Conservation (phyloP, 192 early-diverging fungal genomes). For the Backusella morwellensis region DNA sequence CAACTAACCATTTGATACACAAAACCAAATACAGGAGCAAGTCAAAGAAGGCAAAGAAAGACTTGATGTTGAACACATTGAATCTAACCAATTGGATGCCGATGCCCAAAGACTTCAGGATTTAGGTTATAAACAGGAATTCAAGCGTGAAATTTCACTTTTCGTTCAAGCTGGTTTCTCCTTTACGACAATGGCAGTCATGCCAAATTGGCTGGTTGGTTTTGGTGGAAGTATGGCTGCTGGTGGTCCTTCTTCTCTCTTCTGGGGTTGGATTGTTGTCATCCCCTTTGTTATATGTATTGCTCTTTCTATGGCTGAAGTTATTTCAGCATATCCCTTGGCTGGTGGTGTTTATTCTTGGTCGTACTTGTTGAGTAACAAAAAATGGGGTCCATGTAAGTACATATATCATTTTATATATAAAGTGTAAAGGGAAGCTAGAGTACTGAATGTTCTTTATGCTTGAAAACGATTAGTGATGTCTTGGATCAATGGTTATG, state of each 20-base stretch:
- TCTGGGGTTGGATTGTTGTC: constrained; percentile 49
- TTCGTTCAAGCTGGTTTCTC: constrained; percentile 43
- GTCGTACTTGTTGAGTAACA: constrained; percentile 2
- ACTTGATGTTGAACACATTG: constrained; percentile 5
- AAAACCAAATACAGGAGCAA: background rate
- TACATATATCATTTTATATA: constrained; percentile 2
- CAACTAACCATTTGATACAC: background rate
- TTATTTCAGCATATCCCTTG: constrained; percentile 38
- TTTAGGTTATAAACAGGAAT: constrained; percentile 50
- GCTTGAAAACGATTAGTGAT: constrained; percentile 14
- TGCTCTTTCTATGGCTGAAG: constrained; percentile 45
- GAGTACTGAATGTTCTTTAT: background rate
- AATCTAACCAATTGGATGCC: constrained; percentile 17
- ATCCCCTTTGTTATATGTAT: constrained; percentile 41
- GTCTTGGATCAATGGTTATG: constrained; percentile 25
- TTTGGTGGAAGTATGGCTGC: constrained; percentile 43
- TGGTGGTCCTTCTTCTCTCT: constrained; percentile 45
- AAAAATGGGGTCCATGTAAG: constrained; percentile 28
- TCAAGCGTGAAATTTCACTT: constrained; percentile 43
- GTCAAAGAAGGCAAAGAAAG: background rate
- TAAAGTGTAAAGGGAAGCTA: background rate
- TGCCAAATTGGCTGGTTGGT: constrained; percentile 38
- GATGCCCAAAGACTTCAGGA: constrained; percentile 43
- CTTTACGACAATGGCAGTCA: constrained; percentile 45
- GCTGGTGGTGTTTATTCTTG: constrained; percentile 34